These are phyloP conservation scores for Coniochaeta hoffmannii DNA, from an alignment of 2,329 filamentous ascomycete genomes.

Conservation along the genomic window DNA sequence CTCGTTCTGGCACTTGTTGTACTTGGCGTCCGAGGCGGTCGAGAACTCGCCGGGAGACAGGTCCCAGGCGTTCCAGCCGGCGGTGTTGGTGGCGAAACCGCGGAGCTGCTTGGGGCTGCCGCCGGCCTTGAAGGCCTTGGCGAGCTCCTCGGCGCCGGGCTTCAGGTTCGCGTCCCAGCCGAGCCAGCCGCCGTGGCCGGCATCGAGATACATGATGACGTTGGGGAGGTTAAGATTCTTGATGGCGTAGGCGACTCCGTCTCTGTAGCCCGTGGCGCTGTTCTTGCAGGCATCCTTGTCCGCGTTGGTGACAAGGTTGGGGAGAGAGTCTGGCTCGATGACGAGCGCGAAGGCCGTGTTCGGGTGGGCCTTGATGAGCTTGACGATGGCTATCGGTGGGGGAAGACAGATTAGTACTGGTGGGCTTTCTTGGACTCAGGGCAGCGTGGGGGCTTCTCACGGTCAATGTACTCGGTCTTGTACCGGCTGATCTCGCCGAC, in stretches of 20 bases:
- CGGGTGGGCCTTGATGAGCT: slow-evolving; percentile 43
- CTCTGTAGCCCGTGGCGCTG: slow-evolving; percentile 46
- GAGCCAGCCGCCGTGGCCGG: slow-evolving; percentile 57
- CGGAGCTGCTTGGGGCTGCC: slow-evolving; percentile 30
- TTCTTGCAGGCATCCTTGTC: slow-evolving; percentile 45
- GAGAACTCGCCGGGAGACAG: slow-evolving; percentile 29
- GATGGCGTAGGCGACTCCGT: slow-evolving; percentile 48
- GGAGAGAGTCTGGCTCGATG: slow-evolving; percentile 55
- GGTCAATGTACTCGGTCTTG: slow-evolving; percentile 33
- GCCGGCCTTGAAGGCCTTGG: slow-evolving; percentile 27
- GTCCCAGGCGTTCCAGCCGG: slow-evolving; percentile 33
- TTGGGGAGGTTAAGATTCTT: slow-evolving; percentile 50
- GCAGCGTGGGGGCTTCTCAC: slow-evolving; percentile 15
- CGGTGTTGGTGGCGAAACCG: slow-evolving; percentile 30
- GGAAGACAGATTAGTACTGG: slow-evolving; percentile 3
- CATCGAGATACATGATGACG: slow-evolving; percentile 57
- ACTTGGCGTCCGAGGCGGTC: slow-evolving; percentile 32
- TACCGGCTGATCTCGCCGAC: slow-evolving; percentile 41
- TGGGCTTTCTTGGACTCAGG: background rate
- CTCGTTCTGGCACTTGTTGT: slow-evolving; percentile 34
- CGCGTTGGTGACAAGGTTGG: slow-evolving; percentile 55
- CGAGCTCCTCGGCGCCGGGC: slow-evolving; percentile 30
- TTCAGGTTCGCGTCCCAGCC: slow-evolving; percentile 52
- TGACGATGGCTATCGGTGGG: slow-evolving; percentile 33
- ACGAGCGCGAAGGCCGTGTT: slow-evolving; percentile 35